phyloP scores from a whole-genome alignment of 495 filamentous ascomycete species.

The Darksidea phi region DNA sequence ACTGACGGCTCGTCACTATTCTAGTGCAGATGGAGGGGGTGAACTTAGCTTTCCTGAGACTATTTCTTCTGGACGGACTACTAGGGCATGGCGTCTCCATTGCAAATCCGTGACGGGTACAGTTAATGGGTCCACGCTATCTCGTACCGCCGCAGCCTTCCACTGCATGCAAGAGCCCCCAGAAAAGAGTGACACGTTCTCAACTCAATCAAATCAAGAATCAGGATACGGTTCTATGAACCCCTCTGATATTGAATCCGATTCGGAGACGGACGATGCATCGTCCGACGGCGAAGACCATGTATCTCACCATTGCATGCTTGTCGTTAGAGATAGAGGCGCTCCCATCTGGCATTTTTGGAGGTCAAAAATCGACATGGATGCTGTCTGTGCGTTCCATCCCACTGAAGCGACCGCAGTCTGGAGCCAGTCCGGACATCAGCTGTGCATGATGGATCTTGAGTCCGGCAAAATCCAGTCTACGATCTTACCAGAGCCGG shows the following conservation, averaged over 20 bases:
- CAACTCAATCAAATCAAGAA: not conserved
- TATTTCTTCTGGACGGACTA: too few relatives aligned
- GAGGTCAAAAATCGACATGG: not conserved
- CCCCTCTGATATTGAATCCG: not conserved
- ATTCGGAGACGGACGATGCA: slow-evolving; percentile 9
- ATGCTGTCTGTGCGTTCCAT: not conserved
- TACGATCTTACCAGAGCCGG: slow-evolving; percentile 13
- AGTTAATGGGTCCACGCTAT: too few relatives aligned
- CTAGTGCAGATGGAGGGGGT: too few relatives aligned
- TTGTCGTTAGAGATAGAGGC: not conserved
- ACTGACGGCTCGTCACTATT: too few relatives aligned
- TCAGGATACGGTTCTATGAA: slow-evolving; percentile 9
- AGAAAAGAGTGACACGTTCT: not conserved
- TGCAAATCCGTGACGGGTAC: too few relatives aligned
- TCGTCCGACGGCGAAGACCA: not conserved
- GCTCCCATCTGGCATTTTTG: slow-evolving; percentile 3
- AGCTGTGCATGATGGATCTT: not conserved
- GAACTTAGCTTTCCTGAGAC: too few relatives aligned
- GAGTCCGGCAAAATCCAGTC: not conserved
- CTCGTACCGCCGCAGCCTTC: not conserved
- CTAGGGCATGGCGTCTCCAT: too few relatives aligned
- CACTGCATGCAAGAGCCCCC: not conserved
- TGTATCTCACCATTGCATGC: slow-evolving; percentile 8
- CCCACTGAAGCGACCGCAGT: not conserved
- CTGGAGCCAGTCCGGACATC: slow-evolving; percentile 4